These are phyloP conservation scores for Aphanomyces invadans DNA, from an alignment of 352 stramenopile species.

Conservation along the genomic window DNA sequence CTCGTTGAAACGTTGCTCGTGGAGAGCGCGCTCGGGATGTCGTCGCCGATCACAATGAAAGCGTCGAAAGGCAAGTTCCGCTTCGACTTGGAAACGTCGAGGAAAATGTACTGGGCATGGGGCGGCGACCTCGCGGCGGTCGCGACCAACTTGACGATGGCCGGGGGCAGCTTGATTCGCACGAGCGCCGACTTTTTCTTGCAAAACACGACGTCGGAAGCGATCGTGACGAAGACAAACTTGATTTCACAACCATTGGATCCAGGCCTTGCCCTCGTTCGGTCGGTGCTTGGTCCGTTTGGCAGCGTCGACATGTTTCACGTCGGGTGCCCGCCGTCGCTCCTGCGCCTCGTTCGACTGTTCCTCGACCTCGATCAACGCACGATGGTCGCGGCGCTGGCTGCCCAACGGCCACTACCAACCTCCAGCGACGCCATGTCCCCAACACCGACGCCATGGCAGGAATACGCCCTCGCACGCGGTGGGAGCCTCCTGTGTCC, in stretches of 20 bases:
- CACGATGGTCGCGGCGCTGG: neutral
- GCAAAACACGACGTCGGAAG: neutral
- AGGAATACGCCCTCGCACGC: neutral
- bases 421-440: neutral
- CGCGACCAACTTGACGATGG: neutral
- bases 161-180: neutral
- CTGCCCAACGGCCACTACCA: neutral
- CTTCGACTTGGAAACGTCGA: neutral
- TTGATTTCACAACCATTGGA: neutral
- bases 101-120: slow-evolving; percentile 7
- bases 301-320: neutral
- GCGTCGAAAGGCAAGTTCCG: neutral
- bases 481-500: neutral
- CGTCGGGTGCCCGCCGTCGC: neutral
- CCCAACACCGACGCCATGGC: neutral
- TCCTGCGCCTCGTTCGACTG: neutral
- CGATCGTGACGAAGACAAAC: neutral
- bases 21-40: neutral
- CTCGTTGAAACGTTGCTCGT: neutral
- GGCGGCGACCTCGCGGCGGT: neutral
- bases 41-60: neutral
- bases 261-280: neutral
- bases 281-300: neutral
- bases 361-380: neutral
- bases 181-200: neutral